Evolutionary conservation across 371 early-diverging fungal genomes (phyloP), one percentile per base, ranked within the genome.

Genomic region (Mucor lusitanicus): DNA sequence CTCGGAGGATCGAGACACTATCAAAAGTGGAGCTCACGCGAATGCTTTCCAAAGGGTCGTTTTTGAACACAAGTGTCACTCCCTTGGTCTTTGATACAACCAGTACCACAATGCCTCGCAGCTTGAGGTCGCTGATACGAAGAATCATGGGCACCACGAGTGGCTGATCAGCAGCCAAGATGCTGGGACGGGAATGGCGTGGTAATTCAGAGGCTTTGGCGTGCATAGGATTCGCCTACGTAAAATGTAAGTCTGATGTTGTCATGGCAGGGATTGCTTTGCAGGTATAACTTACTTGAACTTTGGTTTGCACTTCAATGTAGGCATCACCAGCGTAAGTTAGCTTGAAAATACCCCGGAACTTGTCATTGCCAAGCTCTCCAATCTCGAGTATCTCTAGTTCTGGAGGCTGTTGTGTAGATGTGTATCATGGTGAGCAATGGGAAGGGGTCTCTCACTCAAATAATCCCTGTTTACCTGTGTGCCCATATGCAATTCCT

Each of bases 371-470:
- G 5, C 90, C 87, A 28, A 99, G 85, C 64, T 99, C 99, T 39
- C 97, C 94, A 68, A 99, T 95, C 70, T 99, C 99, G n/a, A 99
- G 80, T 67, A 99, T 95, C 72, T 98, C 98, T 30, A 99, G 86
- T 53, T 96, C 97, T 15, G 99, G 99, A 23, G 99, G 93, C 92
- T 94, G 77, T 44, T 7, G 11, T 40, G 15, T 40, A 40, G 40
- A 17, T 7, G 7, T 8, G 44, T 44, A 37, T 12, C 37, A 37
- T 37, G 37, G 37, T 37, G 37, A 37, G 13, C 11, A 53, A 53
- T 21, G 13, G 8, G n/a, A 7, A 7, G 19, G n/a, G 8, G 37
- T n/a, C 25, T n/a, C n/a, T n/a, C n/a, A n/a, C n/a, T n/a, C n/a
- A n/a, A n/a, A n/a, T n/a, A n/a, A n/a, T n/a, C 30, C 3, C 27